Evolutionary conservation across 805 yeast species (phyloP), one percentile per base, ranked within the genome.

Genomic region (Cyberlindnera mrakii): DNA sequence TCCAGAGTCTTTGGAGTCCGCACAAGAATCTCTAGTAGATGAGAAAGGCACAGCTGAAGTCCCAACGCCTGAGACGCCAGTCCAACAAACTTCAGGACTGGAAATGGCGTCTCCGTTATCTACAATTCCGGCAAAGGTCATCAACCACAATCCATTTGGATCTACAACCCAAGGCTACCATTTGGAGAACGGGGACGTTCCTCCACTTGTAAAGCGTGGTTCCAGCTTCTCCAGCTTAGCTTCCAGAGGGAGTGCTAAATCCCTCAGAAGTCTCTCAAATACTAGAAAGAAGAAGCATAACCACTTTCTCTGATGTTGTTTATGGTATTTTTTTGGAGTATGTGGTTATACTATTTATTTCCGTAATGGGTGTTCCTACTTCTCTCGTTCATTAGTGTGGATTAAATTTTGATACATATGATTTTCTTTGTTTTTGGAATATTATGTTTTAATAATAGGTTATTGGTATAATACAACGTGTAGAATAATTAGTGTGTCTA

Each of bases 201-300:
- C 20, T 11, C 40, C 40, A 18, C n/a, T 20, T 14, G 30, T 15
- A 8, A 17, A 15, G 15, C 42, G 37, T 30, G 47, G 47, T 7
- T 42, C 53, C 8, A 49, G 54, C 10, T 47, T 47, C 35, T 49
- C 54, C 6, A 47, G 52, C 39, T 32, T 54, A 19, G 39, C 45
- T 4, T 55, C 59, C 0, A 42, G 43, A 9, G 40, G 49, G 9
- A 45, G 50, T 39, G 36, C 40, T 7, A 47, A 43, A 18, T 42
- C 48, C 9, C 23, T 8, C 3, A 38, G 45, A 36, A 46, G 50
- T 16, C 17, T 27, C 5, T 35, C 31, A 6, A 44, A 41, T 18
- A 29, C 46, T 2, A 45, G 36, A 29, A 53, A 37, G 27, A 51
- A 41, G 35, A 55, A 41, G 37, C 62, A 58, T 41, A 52, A 55